Evolutionary conservation across 768 basidiomycete species (phyloP), one percentile per base, ranked within the genome.

Genomic region (Imleria badia): DNA sequence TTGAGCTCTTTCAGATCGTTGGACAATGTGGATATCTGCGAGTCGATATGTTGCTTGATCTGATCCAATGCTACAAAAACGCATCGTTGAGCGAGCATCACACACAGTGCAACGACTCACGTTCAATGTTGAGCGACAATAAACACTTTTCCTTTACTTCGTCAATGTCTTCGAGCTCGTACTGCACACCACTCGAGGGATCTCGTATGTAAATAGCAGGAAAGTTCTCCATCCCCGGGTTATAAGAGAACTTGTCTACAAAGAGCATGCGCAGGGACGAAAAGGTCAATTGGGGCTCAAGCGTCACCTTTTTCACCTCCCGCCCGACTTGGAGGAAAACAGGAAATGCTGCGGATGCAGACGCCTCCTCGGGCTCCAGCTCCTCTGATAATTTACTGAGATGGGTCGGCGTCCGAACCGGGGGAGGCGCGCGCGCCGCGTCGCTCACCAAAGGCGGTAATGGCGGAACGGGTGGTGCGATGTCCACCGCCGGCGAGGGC

Each of bases 31-130:
- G 90, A 85, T 57, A 99, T 95, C 64, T 96, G 94, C 3, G 84
- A 65, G 65, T 99, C 96, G 61, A 99, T 95, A 68, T 99, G 96
- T 66, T 98, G 94, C 69, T 96, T 98, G 71, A 99, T 96, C 69
- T 98, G 96, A 72, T 99, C 95, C 51, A 98, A 85, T 22, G 94
- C 96, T 99, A 63, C 19, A 55, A 51, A 55, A 49, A 20, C 8
- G 38, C 26, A 12, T 12, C 5, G 44, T 36, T 65, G 48, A 60
- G 52, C 39, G 51, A 19, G 12, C 58, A 35, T 50, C 23, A 52
- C 33, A 57, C 23, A n/a, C 10, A 20, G 35, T 15, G 60, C 19
- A 41, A 17, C 19, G 12, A 84, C 95, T 73, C 72, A 98, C 96
- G 91, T 80, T 98, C 96, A 55, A 99, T 94, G 62, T 98, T 97